Evolutionary conservation across 371 early-diverging fungal species (phyloP), one percentile per base, ranked within the genome.

Genomic region (Nematocida parisii): DNA sequence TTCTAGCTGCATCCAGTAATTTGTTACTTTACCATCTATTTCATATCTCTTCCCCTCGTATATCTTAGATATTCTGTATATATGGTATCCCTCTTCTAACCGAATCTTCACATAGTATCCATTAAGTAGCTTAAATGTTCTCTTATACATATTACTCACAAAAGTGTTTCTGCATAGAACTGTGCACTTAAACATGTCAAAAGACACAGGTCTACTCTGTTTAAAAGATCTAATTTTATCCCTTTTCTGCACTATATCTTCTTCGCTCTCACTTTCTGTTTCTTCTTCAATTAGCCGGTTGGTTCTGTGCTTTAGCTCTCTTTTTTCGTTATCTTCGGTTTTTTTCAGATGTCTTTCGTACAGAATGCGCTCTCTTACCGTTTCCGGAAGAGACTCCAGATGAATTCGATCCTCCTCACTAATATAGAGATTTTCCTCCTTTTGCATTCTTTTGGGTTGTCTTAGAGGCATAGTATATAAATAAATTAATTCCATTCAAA

Each of bases 311-410:
- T 81, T 72, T 9, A 83, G 56, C 60, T 85, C 83, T 72, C 61
- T 50, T 62, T 82, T 85, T 66, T 84, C 85, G 20, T 82, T 71
- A 46, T 64, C 64, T 47, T 72, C 75, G 18, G 61, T 70, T 5
- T 66, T 50, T 71, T 68, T 64, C 3, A 61, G 6, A 52, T 84
- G 71, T 71, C 86, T 82, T 61, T 84, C 82, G 57, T 86, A 84
- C 2, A 86, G 70, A 40, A 83, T 84, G 46, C 67, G 56, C 55
- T 86, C 85, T 39, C 86, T 47, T 52, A 82, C 71, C 56, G 70
- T 56, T 71, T 85, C 86, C 47, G 82, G 72, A 33, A 86, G 61
- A 9, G 56, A 24, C 20, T 75, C 60, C 2, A 86, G 67, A 9
- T 54, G 13, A 52, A 82, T 66, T 70, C 60, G 72, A 55, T 85